Base-by-base conservation (phyloP, 129 eudicot species). In the Gnaphalium uliginosum region DNA sequence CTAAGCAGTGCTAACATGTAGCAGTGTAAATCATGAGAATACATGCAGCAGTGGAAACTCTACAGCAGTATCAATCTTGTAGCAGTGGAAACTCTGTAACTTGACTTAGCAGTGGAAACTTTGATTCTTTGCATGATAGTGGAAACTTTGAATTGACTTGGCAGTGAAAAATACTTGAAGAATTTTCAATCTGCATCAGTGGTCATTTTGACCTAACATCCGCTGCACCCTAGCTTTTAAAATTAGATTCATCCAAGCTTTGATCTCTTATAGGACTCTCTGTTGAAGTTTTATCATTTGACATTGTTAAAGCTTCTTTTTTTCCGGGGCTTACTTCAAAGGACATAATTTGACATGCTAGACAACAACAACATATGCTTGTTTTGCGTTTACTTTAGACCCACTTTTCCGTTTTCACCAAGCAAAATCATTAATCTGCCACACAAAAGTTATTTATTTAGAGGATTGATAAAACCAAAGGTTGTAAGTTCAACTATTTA, bases 291-390 rank as follows among this genome's bases (percentile, higher is more conserved):
- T 41, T 60, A 18, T 24, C n/a, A 58, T 23, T 69, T 76, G 66
- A 63, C 25, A 70, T 65, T 67, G 88, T 62, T 37, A 72, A 14
- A 68, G 32, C 37, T 79, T 73, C 61, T n/a, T n/a, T 37, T 69
- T 88, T 87, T 25, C 89, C 83, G 23, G 85, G 57, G 59, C 92
- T n/a, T n/a, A n/a, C 90, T 81, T 86, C 25, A 85, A 32, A 26
- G 82, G 84, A 35, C 98, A 94, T 25, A 81, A 87, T 76, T 88
- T 93, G 58, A 72, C 56, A 51, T 90, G 98, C 78, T 95, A 76
- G 4, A 86, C 88, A 59, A 93, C n/a, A n/a, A n/a, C 60, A 33
- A 83, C 71, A 61, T 70, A 86, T 46, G 92, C 96, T 74, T 83
- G 87, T 75, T 65, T 85, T 21, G n/a, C n/a, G n/a, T n/a, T 93